Evolutionary conservation across 179 eudicot genomes (phyloP), one percentile per base, ranked within the genome.

Genomic region (Actinidia arguta): DNA sequence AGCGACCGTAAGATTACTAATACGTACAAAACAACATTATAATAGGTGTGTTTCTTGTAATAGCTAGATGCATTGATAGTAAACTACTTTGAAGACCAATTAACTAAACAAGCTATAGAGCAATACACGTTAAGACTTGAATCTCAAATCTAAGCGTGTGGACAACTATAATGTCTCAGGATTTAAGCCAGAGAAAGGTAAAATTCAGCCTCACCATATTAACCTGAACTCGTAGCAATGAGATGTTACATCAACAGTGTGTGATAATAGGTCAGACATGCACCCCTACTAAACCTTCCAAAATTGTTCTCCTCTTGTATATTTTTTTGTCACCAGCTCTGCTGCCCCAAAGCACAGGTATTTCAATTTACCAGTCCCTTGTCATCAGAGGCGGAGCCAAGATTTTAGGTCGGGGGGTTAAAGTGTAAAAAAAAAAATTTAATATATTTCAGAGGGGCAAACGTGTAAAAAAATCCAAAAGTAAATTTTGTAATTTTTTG

Each of bases 11-110:
- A 36, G 44, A n/a, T 6, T 52, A 22, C 16, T 17, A 36, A 67
- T n/a, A n/a, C n/a, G n/a, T 18, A 22, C 31, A 79, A 12, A 79
- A 68, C 22, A 39, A 25, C 8, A 79, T 17, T 16, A 68, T 14
- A 50, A 25, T 69, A 7, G 39, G 76, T 8, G 46, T n/a, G 11
- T 13, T 52, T 13, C 52, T 42, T 22, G 68, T 55, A 55, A 68
- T 18, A 10, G 14, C 69, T 64, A 66, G 71, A 79, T 12, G 36
- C 31, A 79, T 51, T 22, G 48, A 54, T 20, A 66, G 24, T 20
- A 66, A 27, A 50, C 81, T 64, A 66, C 24, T 78, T 66, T 18
- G 31, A 36, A 51, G 82, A 79, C 27, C 59, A 64, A 13, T 5
- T 18, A 27, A 27, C 66, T 51, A 20, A 17, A 54, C 27, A 52